Evolutionary conservation across 1,284 basidiomycete species (phyloP), one percentile per base, ranked within the genome.

Genomic region (Cutaneotrichosporon arboriforme): DNA sequence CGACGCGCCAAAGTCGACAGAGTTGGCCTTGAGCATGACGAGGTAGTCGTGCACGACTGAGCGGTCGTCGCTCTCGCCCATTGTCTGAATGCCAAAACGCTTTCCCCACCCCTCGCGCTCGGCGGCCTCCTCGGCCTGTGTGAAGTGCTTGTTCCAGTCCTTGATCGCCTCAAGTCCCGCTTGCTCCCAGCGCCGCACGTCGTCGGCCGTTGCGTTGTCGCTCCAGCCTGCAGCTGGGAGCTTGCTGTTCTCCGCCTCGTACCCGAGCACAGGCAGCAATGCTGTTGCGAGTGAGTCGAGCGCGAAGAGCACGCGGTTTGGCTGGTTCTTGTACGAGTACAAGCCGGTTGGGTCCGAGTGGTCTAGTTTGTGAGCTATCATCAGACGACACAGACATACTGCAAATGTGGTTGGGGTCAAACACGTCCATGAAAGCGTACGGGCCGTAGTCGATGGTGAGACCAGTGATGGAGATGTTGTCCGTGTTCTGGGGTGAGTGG

Each of bases 401-500:
- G 79, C 93, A 97, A 54, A 97, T 88, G 65, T 94, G 90, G 49
- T 80, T 78, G 0, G 83, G 71, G 66, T 96, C 86, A 62, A 85
- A 93, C 3, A 89, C 82, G 65, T 92, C 90, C 92, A 97, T 97
- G 76, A 96, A 97, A 0, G 90, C 90, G 65, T 88, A 97, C 44
- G 92, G 91, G 15, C 87, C 84, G 65, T 91, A 96, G 72, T 97
- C 94, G 59, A 97, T 96, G 0, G 92, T 96, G 51, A 93, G 75
- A 1, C 93, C 93, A 20, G 90, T 77, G 22, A 97, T 79, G 2
- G 88, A 88, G 33, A 93, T 83, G 59, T 93, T 93, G 77, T 97
- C 93, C 2, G 93, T 96, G 70, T 97, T 97, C 65, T 52, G 44
- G 3, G 14, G 26, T 53, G 26, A 57, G 43, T 34, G 12, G n/a